Evolutionary conservation across 306 rosid genomes (phyloP), one percentile per base, ranked within the genome.

Genomic region (Casuarina glauca): DNA sequence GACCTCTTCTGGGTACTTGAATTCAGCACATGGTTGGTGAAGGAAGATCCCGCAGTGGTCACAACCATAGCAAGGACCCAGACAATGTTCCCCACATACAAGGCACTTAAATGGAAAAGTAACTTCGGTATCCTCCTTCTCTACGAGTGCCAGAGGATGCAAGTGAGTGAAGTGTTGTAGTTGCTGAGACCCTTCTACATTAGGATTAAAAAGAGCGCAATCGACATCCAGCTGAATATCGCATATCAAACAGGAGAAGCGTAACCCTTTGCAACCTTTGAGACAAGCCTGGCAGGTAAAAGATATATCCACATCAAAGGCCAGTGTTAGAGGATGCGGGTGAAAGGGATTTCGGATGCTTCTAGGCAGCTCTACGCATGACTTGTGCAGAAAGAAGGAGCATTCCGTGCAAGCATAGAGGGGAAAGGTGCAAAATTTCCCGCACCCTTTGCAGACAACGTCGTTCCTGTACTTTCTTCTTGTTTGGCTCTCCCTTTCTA

Each of bases 321-420:
- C 3, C 35, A 55, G 38, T 0, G 3, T 7, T 3, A 76, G 51
- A 49, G 16, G 15, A 2, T 64, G 71, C 13, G 4, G 12, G 69
- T 76, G 79, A 2, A 76, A 49, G 36, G 64, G 61, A 16, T 20
- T 9, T 50, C 0, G 2, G 1, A 66, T 9, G 9, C 67, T 7
- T 39, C 0, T 2, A 17, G 67, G 44, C 6, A 76, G 1, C 9
- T 76, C 26, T 3, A 32, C 36, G 11, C 79, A 76, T 46, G 73
- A 76, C n/a, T 76, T 35, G 15, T 76, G 80, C 9, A 76, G 58
- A 32, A 50, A 76, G 41, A 19, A 51, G 4, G 55, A 53, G 16
- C 80, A 76, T 5, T 15, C 2, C 4, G 42, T 41, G 52, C 80
- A 76, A 13, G 51, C 73, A 20, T 12, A 76, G 13, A 38, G 38